phyloP scores from a whole-genome alignment of 257 asterid genomes.

The Solanum okadae region DNA sequence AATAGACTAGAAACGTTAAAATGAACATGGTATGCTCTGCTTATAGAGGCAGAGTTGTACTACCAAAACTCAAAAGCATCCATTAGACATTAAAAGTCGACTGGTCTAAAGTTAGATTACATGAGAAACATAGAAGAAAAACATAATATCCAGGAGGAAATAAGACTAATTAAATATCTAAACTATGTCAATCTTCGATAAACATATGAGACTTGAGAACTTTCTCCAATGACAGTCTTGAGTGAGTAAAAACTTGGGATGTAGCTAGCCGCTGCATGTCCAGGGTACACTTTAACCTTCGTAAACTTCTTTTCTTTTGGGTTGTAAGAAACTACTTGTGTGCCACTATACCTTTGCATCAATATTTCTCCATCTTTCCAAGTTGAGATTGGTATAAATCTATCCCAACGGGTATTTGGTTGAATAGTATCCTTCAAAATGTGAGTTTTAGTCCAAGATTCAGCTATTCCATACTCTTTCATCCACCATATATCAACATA shows the following conservation, averaged over 20 bases:
- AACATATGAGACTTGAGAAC: neutral
- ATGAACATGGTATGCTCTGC: too few relatives aligned
- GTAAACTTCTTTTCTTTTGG: neutral
- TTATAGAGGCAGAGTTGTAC: too few relatives aligned
- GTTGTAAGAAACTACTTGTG: neutral
- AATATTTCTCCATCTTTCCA: neutral
- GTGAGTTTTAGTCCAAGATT: neutral
- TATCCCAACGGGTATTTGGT: neutral
- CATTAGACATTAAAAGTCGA: neutral
- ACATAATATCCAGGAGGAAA: neutral
- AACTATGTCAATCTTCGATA: neutral
- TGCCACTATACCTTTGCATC: neutral
- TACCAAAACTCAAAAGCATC: neutral
- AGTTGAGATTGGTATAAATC: too few relatives aligned
- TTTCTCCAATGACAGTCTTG: neutral
- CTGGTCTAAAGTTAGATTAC: neutral
- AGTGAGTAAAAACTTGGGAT: neutral
- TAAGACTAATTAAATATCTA: neutral
- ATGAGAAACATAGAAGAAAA: neutral
- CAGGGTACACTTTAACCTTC: neutral
- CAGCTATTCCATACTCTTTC: neutral
- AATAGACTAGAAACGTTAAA: too few relatives aligned
- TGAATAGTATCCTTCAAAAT: neutral
- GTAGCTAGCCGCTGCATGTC: neutral
- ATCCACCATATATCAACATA: neutral